These are phyloP conservation scores for Entomophthora muscae DNA, from an alignment of 371 early-diverging fungal species.

Conservation along the genomic window DNA sequence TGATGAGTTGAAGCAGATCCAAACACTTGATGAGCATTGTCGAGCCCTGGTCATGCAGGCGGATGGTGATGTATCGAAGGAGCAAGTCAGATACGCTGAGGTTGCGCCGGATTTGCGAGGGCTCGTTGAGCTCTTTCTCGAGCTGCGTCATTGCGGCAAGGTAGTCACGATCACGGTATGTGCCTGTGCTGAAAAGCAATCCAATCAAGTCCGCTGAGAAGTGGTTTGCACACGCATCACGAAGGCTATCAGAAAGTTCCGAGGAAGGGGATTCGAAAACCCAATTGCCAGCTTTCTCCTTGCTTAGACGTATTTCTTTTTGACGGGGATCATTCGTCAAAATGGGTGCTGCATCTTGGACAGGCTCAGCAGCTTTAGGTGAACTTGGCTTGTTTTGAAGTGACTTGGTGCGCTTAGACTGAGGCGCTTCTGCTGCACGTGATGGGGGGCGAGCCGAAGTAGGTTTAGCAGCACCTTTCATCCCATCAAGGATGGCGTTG, in stretches of 20 bases:
- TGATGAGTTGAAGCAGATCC: slow-evolving; percentile 53
- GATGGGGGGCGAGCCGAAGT: neutral
- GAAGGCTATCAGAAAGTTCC: slow-evolving; percentile 44
- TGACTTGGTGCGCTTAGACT: neutral
- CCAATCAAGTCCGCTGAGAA: slow-evolving; percentile 30
- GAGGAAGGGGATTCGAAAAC: slow-evolving; percentile 50
- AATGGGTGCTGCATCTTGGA: slow-evolving; percentile 22
- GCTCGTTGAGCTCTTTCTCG: neutral
- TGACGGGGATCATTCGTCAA: slow-evolving; percentile 37
- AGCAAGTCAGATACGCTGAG: slow-evolving; percentile 54
- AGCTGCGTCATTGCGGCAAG: slow-evolving; percentile 21
- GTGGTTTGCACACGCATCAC: slow-evolving; percentile 33
- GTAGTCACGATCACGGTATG: slow-evolving; percentile 63
- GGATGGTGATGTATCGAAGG: slow-evolving; percentile 64
- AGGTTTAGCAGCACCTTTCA: slow-evolving; percentile 10
- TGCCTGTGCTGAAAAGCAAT: slow-evolving; percentile 59
- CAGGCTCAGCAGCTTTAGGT: neutral
- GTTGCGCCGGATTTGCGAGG: slow-evolving; percentile 21
- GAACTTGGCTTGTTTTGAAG: neutral
- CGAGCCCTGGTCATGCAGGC: slow-evolving; percentile 79
- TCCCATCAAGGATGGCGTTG: slow-evolving; percentile 43
- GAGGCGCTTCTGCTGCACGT: neutral
- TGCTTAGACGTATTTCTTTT: slow-evolving; percentile 49
- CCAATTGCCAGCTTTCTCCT: slow-evolving; percentile 51
- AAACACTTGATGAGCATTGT: slow-evolving; percentile 60